Conservation (phyloP, 2,329 filamentous ascomycete genomes). For the Fonsecaea multimorphosa region DNA sequence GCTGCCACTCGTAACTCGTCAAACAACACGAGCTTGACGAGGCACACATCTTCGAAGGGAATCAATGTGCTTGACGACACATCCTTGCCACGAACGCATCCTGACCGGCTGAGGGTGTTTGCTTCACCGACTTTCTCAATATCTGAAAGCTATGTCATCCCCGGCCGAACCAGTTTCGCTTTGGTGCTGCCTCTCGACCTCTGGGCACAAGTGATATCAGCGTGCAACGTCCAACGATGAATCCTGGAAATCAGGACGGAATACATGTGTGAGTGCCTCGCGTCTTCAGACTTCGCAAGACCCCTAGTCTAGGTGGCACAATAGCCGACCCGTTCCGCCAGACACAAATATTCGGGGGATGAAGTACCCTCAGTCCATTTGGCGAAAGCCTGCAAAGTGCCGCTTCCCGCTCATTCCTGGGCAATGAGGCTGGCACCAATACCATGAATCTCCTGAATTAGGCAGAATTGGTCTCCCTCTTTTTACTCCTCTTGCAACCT, state of each 20-base stretch:
- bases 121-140: too few species aligned
- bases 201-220: too few species aligned
- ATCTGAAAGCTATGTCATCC: too few species aligned
- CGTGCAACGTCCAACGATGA: too few species aligned
- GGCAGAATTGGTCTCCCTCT: constrained; percentile 7
- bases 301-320: not conserved
- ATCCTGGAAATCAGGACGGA: too few species aligned
- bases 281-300: not conserved
- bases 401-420: constrained; percentile 8
- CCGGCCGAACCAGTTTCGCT: too few species aligned
- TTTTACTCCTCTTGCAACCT: constrained; percentile 4
- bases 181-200: too few species aligned
- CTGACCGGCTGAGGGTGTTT: too few species aligned
- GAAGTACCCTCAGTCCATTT: not conserved
- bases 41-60: too few species aligned
- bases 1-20: too few species aligned
- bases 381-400: not conserved
- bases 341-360: not conserved
- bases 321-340: not conserved
- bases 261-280: not conserved
- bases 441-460: constrained; percentile 9
- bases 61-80: not conserved
- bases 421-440: constrained; percentile 4
- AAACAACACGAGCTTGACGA: too few species aligned
- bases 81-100: too few species aligned